phyloP scores from a whole-genome alignment of 129 eudicot species.

The Silybum marianum region DNA sequence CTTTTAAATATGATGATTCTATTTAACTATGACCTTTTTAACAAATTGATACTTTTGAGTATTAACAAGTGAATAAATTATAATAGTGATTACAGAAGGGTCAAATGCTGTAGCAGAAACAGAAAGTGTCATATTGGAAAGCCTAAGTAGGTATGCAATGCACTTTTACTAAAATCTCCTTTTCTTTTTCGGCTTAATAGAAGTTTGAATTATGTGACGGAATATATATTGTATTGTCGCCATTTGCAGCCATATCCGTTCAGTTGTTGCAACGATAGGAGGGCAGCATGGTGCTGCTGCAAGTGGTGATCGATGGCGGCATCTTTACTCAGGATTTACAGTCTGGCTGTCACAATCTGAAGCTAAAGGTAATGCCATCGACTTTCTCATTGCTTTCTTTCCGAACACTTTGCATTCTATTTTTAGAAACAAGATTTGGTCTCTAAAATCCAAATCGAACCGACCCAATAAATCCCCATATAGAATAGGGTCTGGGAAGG shows the following conservation, averaged over 20 bases:
- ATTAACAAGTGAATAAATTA: slow-evolving; percentile 43
- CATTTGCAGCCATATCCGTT: slow-evolving; percentile 74
- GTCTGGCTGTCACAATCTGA: slow-evolving; percentile 91
- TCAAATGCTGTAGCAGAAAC: slow-evolving; percentile 74
- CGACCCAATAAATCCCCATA: too few relatives aligned
- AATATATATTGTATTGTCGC: not conserved
- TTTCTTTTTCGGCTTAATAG: not conserved
- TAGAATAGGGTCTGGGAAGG: too few relatives aligned
- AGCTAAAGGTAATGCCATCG: slow-evolving; percentile 66
- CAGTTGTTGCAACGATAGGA: slow-evolving; percentile 92
- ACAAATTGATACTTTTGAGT: slow-evolving; percentile 4
- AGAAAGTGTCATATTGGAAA: slow-evolving; percentile 75
- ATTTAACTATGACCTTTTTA: not conserved
- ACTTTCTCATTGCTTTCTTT: not conserved
- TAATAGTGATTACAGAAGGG: slow-evolving; percentile 78
- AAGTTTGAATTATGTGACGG: not conserved
- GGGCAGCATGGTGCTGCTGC: slow-evolving; percentile 84
- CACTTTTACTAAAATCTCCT: not conserved
- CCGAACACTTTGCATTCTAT: not conserved
- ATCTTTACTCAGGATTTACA: slow-evolving; percentile 88
- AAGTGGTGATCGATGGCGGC: slow-evolving; percentile 74
- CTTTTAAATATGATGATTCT: not conserved
- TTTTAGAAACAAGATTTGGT: slow-evolving; percentile 5
- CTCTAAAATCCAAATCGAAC: not conserved
- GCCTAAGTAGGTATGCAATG: slow-evolving; percentile 76